Conservation (phyloP, 306 rosid genomes). For the Lathyrus oleraceus region DNA sequence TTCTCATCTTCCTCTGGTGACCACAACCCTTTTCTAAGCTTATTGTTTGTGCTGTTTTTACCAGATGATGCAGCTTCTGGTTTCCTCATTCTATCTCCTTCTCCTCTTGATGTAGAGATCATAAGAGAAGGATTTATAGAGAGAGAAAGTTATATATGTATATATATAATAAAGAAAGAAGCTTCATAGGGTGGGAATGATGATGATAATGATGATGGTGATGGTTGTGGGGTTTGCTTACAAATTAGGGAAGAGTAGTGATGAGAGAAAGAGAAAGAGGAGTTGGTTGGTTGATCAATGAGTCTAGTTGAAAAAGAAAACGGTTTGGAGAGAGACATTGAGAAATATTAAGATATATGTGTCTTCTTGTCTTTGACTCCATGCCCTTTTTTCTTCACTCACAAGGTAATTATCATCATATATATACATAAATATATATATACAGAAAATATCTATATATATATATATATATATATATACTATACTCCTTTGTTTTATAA, state of each 20-base stretch:
- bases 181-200: slow-evolving; percentile 75
- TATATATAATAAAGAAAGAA: slow-evolving; percentile 41
- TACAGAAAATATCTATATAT: too few species aligned
- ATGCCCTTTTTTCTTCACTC: slow-evolving; percentile 65
- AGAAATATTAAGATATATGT: slow-evolving; percentile 32
- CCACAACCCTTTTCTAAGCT: slow-evolving; percentile 91
- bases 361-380: slow-evolving; percentile 94
- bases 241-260: slow-evolving; percentile 56
- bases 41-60: slow-evolving; percentile 23
- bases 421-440: background rate
- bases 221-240: slow-evolving; percentile 98
- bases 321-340: slow-evolving; percentile 93
- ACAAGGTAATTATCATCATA: slow-evolving; percentile 54
- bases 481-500: slow-evolving; percentile 49
- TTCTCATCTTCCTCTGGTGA: slow-evolving; percentile 98
- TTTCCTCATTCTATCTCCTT: slow-evolving; percentile 65
- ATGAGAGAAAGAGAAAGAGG: slow-evolving; percentile 15
- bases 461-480: background rate
- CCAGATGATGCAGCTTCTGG: slow-evolving; percentile 41
- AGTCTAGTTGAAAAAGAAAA: slow-evolving; percentile 84
- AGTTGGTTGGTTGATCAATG: slow-evolving; percentile 63
- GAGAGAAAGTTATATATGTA: background rate
- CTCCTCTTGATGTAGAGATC: slow-evolving; percentile 34
- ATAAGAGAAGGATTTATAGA: slow-evolving; percentile 51
- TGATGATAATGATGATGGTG: slow-evolving; percentile 52